These are phyloP conservation scores for Gelatoporia subvermispora DNA, from an alignment of 768 basidiomycete genomes.

Conservation along the genomic window DNA sequence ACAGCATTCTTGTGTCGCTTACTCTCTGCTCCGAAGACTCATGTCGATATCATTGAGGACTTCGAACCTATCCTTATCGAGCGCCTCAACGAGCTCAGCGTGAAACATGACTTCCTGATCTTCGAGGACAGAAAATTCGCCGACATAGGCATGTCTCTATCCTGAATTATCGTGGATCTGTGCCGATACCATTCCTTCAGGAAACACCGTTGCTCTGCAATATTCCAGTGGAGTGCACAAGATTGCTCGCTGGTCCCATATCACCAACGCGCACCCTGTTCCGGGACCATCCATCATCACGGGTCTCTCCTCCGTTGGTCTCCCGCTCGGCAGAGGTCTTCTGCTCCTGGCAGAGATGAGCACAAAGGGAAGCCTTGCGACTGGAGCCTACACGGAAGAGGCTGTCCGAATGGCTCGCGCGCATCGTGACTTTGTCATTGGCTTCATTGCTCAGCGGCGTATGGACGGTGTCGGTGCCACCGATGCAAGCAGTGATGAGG, in stretches of 20 bases:
- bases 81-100: conserved; percentile 62
- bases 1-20: background rate
- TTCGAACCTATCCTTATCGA: conserved; percentile 72
- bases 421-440: conserved; percentile 85
- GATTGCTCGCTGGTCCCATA: conserved; percentile 93
- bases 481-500: conserved; percentile 35
- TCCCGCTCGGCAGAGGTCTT: conserved; percentile 80
- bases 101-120: conserved; percentile 87
- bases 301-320: conserved; percentile 85
- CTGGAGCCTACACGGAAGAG: conserved; percentile 75
- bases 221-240: conserved; percentile 91
- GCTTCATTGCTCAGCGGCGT: conserved; percentile 88
- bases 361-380: conserved; percentile 79
- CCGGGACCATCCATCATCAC: conserved; percentile 93
- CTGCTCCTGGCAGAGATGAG: conserved; percentile 97
- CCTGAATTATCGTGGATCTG: background rate
- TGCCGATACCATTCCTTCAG: conserved; percentile 38
- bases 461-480: conserved; percentile 62
- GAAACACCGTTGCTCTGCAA: conserved; percentile 93
- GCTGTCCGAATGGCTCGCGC: conserved; percentile 85
- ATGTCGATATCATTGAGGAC: conserved; percentile 93
- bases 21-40: conserved; percentile 57
- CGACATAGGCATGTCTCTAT: conserved; percentile 73
- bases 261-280: conserved; percentile 95
- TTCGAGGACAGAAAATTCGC: conserved; percentile 99